Percentiles rank a stretch among this genome's conserved stretches.
Conservation (phyloP, 106 monocot species). For the Platanthera zijinensis region DNA sequence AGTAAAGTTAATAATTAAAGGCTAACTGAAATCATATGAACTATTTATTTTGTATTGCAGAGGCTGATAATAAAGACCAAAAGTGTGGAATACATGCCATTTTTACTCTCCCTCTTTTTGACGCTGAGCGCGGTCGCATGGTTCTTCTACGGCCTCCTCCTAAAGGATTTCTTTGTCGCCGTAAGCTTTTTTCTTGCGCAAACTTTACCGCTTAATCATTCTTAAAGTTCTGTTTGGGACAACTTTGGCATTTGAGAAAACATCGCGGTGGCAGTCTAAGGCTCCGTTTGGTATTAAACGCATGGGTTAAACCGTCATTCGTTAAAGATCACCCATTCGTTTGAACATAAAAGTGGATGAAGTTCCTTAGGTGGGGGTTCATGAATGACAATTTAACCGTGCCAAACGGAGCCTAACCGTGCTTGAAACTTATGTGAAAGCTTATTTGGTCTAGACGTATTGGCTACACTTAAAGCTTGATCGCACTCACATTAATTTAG, state of each 20-base stretch:
- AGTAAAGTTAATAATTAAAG: background rate
- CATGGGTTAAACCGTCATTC: no score
- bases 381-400: no score
- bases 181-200: constrained; percentile 12
- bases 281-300: no score
- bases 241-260: no score
- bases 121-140: constrained; percentile 56
- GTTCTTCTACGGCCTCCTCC: constrained; percentile 57
- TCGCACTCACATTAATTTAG: no score
- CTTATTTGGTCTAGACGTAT: background rate
- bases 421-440: background rate
- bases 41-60: constrained; percentile 19
- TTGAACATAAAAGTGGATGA: no score
- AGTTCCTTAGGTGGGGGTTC: no score
- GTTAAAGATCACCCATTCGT: no score
- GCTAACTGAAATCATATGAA: background rate
- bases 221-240: no score
- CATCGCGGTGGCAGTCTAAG: no score
- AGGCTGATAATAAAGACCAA: constrained; percentile 51
- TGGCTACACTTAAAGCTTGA: background rate
- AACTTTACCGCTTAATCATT: background rate
- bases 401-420: no score
- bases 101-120: constrained; percentile 61
- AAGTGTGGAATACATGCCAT: constrained; percentile 78
- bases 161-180: constrained; percentile 42